Evolutionary conservation across 176 grass and related monocot genomes (phyloP).

Genomic region (Oryza punctata): DNA sequence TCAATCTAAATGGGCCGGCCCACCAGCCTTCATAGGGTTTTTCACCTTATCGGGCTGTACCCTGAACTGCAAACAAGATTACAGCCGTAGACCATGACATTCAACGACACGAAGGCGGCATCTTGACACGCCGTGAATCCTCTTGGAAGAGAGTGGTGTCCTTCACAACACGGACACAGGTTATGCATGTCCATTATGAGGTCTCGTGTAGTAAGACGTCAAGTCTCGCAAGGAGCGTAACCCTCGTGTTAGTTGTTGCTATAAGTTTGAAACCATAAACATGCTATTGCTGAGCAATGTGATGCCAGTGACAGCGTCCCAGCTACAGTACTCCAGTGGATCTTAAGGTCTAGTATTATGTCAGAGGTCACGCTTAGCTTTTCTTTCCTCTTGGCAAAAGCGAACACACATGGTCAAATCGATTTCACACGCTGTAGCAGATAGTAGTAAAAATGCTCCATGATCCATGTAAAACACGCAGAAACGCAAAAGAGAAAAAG

Average conservation of each 20-base stretch:
- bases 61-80: too few relatives aligned
- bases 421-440: neutral
- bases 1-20: neutral
- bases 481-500: neutral
- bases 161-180: too few relatives aligned
- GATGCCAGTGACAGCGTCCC: neutral
- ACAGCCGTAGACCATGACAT: too few relatives aligned
- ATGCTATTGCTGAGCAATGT: neutral
- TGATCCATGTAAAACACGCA: conserved; percentile 17
- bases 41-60: neutral
- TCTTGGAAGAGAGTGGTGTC: too few relatives aligned
- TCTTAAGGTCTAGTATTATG: neutral
- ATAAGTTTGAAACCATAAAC: too few relatives aligned
- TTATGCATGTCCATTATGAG: too few relatives aligned
- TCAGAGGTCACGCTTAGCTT: neutral
- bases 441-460: neutral
- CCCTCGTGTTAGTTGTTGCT: too few relatives aligned
- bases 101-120: neutral
- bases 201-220: too few relatives aligned
- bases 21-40: neutral
- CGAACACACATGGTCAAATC: neutral
- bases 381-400: neutral
- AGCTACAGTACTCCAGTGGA: neutral
- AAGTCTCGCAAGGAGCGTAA: too few relatives aligned
- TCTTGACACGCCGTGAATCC: too few relatives aligned